A percentile compares a stretch with the other conserved stretches of the same genome.
Evolutionary conservation across 164 flowering plant species (phyloP).

Genomic region (Stephania japonica): DNA sequence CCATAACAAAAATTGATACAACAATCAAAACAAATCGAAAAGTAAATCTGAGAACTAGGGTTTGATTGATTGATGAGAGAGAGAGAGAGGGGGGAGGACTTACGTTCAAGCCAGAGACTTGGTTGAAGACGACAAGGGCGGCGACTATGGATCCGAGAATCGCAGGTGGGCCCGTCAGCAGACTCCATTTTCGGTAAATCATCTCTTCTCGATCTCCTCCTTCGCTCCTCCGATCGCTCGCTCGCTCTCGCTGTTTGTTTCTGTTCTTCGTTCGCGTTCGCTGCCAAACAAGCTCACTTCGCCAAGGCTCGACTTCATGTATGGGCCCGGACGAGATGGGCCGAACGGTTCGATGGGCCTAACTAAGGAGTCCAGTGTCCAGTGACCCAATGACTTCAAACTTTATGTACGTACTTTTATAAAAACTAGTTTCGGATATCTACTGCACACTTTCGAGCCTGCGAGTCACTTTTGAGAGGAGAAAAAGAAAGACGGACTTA

Average conservation of each 20-base stretch:
- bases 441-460: too few relatives aligned
- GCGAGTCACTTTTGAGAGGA: too few relatives aligned
- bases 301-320: too few relatives aligned
- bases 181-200: constrained; percentile 10
- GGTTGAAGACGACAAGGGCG: constrained; percentile 26
- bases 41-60: background rate
- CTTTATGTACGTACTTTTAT: too few relatives aligned
- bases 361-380: too few relatives aligned
- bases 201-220: background rate
- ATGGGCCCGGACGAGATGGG: too few relatives aligned
- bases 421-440: too few relatives aligned
- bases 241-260: background rate
- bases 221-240: background rate
- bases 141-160: constrained; percentile 29
- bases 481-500: too few relatives aligned
- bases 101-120: constrained; percentile 19
- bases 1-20: too few relatives aligned
- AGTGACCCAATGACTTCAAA: too few relatives aligned
- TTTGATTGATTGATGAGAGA: background rate
- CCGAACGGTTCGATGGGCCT: background rate
- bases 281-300: too few relatives aligned
- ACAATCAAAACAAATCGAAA: background rate
- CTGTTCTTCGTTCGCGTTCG: background rate
- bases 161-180: background rate
- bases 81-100: too few relatives aligned